These are phyloP conservation scores for Reutealis trisperma DNA, from an alignment of 345 rosid genomes.

Conservation along the genomic window DNA sequence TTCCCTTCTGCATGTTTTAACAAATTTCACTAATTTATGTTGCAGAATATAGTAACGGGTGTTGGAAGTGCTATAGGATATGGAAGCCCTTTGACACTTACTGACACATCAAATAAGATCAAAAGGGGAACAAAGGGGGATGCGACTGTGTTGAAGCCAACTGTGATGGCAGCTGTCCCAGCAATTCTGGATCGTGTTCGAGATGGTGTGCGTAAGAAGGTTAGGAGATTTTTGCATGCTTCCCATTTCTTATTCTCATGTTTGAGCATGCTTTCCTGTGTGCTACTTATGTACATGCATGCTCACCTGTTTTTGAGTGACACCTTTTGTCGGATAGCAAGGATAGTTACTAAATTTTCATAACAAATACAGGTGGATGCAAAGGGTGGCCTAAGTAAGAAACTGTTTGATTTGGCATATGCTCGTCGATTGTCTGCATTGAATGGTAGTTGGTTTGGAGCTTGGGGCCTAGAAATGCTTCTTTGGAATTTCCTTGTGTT, in stretches of 20 bases:
- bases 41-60: slow-evolving; percentile 75
- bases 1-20: slow-evolving; percentile 15
- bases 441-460: slow-evolving; percentile 97
- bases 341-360: slow-evolving; percentile 13
- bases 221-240: slow-evolving; percentile 26
- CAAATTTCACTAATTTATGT: slow-evolving; percentile 15
- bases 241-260: not conserved
- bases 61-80: slow-evolving; percentile 95
- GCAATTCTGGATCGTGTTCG: slow-evolving; percentile 98
- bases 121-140: slow-evolving; percentile 92
- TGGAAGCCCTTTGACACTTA: slow-evolving; percentile 92
- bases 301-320: not conserved
- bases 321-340: slow-evolving; percentile 10
- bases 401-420: slow-evolving; percentile 86
- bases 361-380: slow-evolving; percentile 64
- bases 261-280: not conserved
- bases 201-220: slow-evolving; percentile 97
- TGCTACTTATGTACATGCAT: not conserved
- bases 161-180: slow-evolving; percentile 96
- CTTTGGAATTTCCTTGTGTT: slow-evolving; percentile 90
- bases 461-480: slow-evolving; percentile 85
- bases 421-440: slow-evolving; percentile 84
- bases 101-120: slow-evolving; percentile 91
- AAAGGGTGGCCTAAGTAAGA: slow-evolving; percentile 80
- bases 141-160: slow-evolving; percentile 75